A percentile compares a stretch with the other conserved stretches of the same genome.
phyloP scores from a whole-genome alignment of 257 asterid genomes.

The Paraleonurus japonicus region DNA sequence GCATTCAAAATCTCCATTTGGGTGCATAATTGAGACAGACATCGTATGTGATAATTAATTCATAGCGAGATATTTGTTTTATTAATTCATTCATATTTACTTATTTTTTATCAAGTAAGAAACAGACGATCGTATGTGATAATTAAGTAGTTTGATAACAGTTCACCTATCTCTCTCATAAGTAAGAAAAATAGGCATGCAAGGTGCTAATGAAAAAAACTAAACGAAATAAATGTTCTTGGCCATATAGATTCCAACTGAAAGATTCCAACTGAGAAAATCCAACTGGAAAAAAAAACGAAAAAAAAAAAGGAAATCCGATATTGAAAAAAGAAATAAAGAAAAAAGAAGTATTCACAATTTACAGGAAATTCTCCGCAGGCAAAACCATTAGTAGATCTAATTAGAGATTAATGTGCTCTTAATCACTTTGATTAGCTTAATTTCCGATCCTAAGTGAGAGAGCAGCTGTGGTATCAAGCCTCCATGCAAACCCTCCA shows the following conservation, averaged over 20 bases:
- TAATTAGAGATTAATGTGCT: not conserved
- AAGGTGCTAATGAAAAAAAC: no score
- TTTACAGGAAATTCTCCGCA: not conserved
- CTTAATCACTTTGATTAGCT: not conserved
- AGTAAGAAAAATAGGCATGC: no score
- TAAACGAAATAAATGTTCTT: not conserved
- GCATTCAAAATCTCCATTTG: no score
- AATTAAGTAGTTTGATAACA: no score
- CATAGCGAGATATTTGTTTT: no score
- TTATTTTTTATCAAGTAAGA: no score
- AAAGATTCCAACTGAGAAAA: not conserved
- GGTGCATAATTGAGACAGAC: no score
- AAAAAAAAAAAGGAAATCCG: not conserved
- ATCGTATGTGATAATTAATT: no score
- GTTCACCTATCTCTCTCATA: no score
- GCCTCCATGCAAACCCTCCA: constrained; percentile 94
- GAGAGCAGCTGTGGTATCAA: constrained; percentile 79
- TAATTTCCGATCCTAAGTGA: constrained; percentile 48
- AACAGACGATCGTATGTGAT: no score
- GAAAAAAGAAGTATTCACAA: constrained; percentile 13
- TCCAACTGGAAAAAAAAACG: not conserved
- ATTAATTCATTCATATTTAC: no score
- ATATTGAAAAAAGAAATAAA: not conserved
- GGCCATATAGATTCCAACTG: not conserved
- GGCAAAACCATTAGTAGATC: not conserved